phyloP scores from a whole-genome alignment of 176 grass and related monocot genomes.

The Lolium rigidum region DNA sequence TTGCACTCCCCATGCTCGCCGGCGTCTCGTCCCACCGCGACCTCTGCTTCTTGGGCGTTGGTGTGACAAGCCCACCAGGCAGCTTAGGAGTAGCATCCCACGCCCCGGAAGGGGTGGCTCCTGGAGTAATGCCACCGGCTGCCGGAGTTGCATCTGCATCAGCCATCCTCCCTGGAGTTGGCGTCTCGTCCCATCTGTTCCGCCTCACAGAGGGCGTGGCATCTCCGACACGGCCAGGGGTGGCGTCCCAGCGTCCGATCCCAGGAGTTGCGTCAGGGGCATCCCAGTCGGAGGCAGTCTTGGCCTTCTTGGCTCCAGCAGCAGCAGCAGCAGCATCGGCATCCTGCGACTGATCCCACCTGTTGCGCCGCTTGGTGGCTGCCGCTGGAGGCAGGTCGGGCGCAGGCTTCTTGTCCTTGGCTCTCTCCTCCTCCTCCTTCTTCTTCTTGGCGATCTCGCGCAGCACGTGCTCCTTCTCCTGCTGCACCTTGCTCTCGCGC shows the following conservation, averaged over 20 bases:
- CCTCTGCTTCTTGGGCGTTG: constrained; percentile 92
- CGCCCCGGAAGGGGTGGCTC: constrained; percentile 77
- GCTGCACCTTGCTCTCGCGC: constrained; percentile 63
- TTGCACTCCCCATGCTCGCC: constrained; percentile 69
- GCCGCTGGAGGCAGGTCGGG: constrained; percentile 45
- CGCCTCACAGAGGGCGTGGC: constrained; percentile 72
- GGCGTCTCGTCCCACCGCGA: constrained; percentile 97
- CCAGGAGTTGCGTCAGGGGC: constrained; percentile 92
- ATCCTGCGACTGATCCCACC: constrained; percentile 97
- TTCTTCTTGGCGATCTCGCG: constrained; percentile 84
- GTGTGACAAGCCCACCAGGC: constrained; percentile 74
- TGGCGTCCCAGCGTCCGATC: constrained; percentile 82
- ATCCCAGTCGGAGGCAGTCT: constrained; percentile 82
- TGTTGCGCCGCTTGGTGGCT: constrained; percentile 67
- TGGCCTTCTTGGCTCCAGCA: constrained; percentile 60
- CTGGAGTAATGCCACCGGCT: constrained; percentile 71
- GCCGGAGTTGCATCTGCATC: constrained; percentile 89
- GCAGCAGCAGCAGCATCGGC: constrained; percentile 36
- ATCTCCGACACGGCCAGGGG: constrained; percentile 70
- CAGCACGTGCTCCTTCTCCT: constrained; percentile 72
- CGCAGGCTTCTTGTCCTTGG: constrained; percentile 60
- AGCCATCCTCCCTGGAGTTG: constrained; percentile 80
- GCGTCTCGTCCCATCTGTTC: constrained; percentile 96
- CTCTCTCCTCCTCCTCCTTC: constrained; percentile 76
- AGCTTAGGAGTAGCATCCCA: constrained; percentile 98